Conservation (phyloP, 2,329 filamentous ascomycete species). For the Penicillium frequentans region DNA sequence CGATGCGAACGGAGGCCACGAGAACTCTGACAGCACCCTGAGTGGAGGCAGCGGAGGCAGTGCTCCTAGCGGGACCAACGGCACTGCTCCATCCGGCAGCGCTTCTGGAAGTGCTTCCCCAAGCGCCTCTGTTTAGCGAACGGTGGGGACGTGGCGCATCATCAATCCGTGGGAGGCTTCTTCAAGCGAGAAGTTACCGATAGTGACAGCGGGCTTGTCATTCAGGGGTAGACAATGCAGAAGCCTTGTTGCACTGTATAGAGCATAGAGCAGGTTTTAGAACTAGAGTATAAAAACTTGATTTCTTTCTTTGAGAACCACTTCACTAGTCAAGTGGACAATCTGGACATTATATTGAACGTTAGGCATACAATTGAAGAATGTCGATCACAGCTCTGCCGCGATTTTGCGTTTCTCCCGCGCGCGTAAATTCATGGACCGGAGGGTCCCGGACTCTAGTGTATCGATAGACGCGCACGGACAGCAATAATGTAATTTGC, state of each 20-base stretch:
- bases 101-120: constrained; percentile 6
- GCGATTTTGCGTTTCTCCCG: background rate
- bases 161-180: background rate
- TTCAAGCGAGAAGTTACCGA: background rate
- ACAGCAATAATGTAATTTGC: background rate
- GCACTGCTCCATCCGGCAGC: constrained; percentile 1
- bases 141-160: background rate
- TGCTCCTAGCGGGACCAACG: constrained; percentile 6
- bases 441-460: background rate
- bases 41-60: constrained; percentile 5
- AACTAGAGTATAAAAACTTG: background rate
- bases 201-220: background rate
- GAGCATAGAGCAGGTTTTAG: background rate
- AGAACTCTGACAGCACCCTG: constrained; percentile 9
- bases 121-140: constrained; percentile 2
- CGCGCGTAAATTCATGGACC: background rate
- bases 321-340: background rate
- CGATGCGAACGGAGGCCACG: constrained; percentile 17
- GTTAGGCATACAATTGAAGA: background rate
- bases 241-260: background rate
- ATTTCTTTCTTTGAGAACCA: background rate
- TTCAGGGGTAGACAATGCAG: background rate
- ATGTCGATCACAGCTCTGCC: background rate
- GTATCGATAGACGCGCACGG: constrained; percentile 16
- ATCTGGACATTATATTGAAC: background rate